Percentiles rank a stretch among this genome's conserved stretches.
These are phyloP conservation scores for Pseudonitzschia multiseries DNA, from an alignment of 108 stramenopile genomes.

Conservation along the genomic window DNA sequence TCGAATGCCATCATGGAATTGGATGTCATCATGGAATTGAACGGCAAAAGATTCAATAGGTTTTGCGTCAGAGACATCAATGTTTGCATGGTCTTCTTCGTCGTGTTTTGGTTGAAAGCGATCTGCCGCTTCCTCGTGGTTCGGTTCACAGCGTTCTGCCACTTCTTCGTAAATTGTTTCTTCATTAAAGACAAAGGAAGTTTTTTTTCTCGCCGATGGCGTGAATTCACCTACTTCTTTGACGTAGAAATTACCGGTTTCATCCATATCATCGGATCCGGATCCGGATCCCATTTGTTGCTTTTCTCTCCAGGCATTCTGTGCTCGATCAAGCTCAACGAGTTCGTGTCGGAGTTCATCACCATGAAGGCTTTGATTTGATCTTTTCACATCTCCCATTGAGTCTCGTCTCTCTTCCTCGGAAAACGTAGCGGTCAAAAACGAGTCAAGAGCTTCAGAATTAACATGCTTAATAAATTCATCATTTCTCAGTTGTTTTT, in stretches of 20 bases:
- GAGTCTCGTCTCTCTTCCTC: slow-evolving; percentile 13
- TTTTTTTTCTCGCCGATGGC: slow-evolving; percentile 1
- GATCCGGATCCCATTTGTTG: background rate
- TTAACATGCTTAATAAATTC: background rate
- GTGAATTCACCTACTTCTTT: slow-evolving; percentile 16
- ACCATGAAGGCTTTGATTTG: slow-evolving; percentile 4
- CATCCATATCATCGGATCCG: background rate
- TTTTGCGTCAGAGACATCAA: too few relatives aligned
- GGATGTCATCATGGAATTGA: too few relatives aligned
- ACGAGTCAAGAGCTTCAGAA: slow-evolving; percentile 29
- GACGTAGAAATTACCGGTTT: slow-evolving; percentile 19
- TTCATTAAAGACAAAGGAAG: background rate
- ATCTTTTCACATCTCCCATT: background rate
- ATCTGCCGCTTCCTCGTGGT: background rate
- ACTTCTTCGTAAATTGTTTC: slow-evolving; percentile 15
- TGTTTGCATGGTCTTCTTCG: background rate
- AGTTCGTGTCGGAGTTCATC: slow-evolving; percentile 22
- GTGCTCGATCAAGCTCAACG: slow-evolving; percentile 24
- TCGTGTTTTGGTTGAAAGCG: background rate
- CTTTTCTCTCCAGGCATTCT: slow-evolving; percentile 23
- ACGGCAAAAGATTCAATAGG: too few relatives aligned
- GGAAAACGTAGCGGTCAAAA: slow-evolving; percentile 16
- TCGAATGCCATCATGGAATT: too few relatives aligned
- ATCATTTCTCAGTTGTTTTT: background rate
- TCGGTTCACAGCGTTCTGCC: background rate